Percentiles rank a stretch among this genome's conserved stretches.
These are phyloP conservation scores for Candida loeiensis DNA, from an alignment of 805 yeast species.

Conservation along the genomic window DNA sequence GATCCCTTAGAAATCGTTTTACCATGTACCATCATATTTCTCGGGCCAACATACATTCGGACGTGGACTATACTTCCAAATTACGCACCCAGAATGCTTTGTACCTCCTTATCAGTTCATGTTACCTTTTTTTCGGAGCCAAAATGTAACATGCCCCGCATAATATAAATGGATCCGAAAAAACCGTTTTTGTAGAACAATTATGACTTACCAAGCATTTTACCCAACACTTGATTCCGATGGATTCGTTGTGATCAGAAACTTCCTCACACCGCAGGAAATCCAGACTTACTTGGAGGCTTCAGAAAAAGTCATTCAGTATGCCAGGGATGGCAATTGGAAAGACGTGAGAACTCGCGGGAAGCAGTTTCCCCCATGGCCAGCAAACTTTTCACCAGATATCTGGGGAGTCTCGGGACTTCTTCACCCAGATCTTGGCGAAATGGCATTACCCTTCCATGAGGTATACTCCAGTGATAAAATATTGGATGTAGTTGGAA, in stretches of 20 bases:
- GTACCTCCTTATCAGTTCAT: no score
- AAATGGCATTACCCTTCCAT: slow-evolving; percentile 35
- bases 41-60: no score
- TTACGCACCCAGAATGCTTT: no score
- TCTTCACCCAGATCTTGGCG: slow-evolving; percentile 44
- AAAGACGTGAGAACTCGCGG: slow-evolving; percentile 47
- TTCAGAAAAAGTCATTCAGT: slow-evolving; percentile 34
- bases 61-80: no score
- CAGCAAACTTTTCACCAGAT: slow-evolving; percentile 45
- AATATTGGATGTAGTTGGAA: slow-evolving; percentile 37
- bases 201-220: not conserved
- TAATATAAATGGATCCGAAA: not conserved
- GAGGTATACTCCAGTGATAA: slow-evolving; percentile 37
- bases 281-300: slow-evolving; percentile 33
- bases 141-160: not conserved
- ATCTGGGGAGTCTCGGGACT: slow-evolving; percentile 52
- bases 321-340: slow-evolving; percentile 49
- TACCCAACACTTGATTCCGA: slow-evolving; percentile 10
- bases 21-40: no score
- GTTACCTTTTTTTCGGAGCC: no score
- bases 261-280: slow-evolving; percentile 41
- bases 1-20: no score
- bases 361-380: slow-evolving; percentile 59
- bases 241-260: slow-evolving; percentile 38
- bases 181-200: not conserved